Evolutionary conservation across 257 asterid genomes (phyloP), one percentile per base, ranked within the genome.

Genomic region (Nicotiana attenuata): DNA sequence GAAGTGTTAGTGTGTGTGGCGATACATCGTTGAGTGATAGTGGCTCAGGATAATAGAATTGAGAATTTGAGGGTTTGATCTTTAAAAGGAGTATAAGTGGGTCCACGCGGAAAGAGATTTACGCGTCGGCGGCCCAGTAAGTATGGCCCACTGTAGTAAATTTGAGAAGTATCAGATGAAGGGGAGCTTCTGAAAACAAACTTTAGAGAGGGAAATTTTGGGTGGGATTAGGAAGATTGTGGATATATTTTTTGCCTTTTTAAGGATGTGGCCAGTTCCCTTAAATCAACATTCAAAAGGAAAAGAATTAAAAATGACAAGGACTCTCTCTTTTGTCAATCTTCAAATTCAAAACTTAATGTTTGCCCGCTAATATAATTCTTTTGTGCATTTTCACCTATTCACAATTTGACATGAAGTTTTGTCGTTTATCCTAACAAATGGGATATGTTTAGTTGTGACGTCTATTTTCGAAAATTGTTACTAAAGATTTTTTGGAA

Each of bases 101-200:
- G 84, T 57, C 84, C 84, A 81, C 84, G 56, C 84, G 71, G 71
- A 20, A 47, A 69, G 8, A 33, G 45, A 55, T 55, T 81, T 22
- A 7, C 83, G 83, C 60, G 80, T 81, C 69, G 47, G 47, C 56
- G 9, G 28, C 15, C 57, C 76, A 60, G 29, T 52, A 10, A 71
- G 13, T 11, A 29, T 52, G 77, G 61, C 60, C 52, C 63, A 50
- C 75, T 29, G 26, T 47, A 75, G 17, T 16, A 24, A 75, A 24
- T 73, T 50, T 73, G 16, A 73, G 38, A 41, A 45, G 5, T 41
- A 11, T 35, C 33, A 61, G 19, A 11, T 52, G 57, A 11, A 13
- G 33, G 31, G 57, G 10, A 38, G 31, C 3, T 41, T 55, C 60
- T 16, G 7, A 55, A 50, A 50, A 50, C 19, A 50, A 50, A 14